Evolutionary conservation across 1,284 basidiomycete species (phyloP).

Genomic region (Trametes versicolor): DNA sequence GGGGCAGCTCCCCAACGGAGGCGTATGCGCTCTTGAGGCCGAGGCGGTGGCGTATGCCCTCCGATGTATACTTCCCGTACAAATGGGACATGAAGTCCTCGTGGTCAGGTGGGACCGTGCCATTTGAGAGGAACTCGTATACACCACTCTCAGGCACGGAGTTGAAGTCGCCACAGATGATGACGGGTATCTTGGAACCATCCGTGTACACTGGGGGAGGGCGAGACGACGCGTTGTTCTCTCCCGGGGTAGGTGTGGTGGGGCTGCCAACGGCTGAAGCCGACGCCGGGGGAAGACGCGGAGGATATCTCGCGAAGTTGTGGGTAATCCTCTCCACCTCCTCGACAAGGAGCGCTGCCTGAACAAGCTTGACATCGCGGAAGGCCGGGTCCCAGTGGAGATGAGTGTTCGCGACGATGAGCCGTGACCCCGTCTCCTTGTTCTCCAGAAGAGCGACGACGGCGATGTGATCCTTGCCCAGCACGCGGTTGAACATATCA

Average conservation of each 20-base stretch:
- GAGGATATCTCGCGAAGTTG: conserved; percentile 87
- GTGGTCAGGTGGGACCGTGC: conserved; percentile 79
- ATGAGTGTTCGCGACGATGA: conserved; percentile 93
- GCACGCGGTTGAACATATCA: conserved; percentile 99
- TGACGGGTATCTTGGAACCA: conserved; percentile 89
- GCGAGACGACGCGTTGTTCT: conserved; percentile 52
- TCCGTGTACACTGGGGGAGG: conserved; percentile 79
- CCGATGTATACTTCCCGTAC: conserved; percentile 94
- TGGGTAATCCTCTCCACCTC: conserved; percentile 92
- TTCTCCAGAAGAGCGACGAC: conserved; percentile 91
- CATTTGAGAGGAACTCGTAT: conserved; percentile 89
- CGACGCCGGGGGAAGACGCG: conserved; percentile 56
- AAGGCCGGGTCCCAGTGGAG: conserved; percentile 95
- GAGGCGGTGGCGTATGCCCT: conserved; percentile 86
- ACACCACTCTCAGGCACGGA: conserved; percentile 90
- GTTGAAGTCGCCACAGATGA: conserved; percentile 97
- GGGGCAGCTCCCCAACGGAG: conserved; percentile 69
- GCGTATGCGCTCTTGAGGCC: conserved; percentile 89
- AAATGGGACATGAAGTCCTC: conserved; percentile 93
- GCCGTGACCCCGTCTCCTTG: conserved; percentile 84
- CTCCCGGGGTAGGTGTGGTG: conserved; percentile 37
- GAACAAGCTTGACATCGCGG: conserved; percentile 98
- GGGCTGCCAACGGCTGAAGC: conserved; percentile 45
- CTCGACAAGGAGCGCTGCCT: conserved; percentile 92
- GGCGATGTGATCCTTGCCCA: conserved; percentile 96